Conservation (phyloP, 768 basidiomycete species). For the Lactifluus subvellereus region DNA sequence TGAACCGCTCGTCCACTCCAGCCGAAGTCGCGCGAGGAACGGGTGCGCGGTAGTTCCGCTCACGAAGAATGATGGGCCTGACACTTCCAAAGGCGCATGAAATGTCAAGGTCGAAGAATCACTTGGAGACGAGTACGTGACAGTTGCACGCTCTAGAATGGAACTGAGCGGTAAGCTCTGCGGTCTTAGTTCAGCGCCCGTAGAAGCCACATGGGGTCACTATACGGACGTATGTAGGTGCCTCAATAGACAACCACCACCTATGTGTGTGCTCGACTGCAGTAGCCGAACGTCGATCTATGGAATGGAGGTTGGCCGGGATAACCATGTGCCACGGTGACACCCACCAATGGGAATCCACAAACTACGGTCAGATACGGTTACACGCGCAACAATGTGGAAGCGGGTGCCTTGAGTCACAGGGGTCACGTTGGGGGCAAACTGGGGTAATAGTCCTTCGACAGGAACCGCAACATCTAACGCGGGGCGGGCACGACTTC, state of each 20-base stretch:
- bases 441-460: not conserved
- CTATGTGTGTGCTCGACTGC: slow-evolving; percentile 35
- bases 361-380: slow-evolving; percentile 41
- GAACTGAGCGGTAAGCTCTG: slow-evolving; percentile 35
- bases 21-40: slow-evolving; percentile 35
- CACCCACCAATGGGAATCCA: slow-evolving; percentile 38
- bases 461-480: slow-evolving; percentile 28
- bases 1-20: slow-evolving; percentile 38
- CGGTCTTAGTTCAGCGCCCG: not conserved
- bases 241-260: slow-evolving; percentile 42
- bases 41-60: slow-evolving; percentile 14
- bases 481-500: slow-evolving; percentile 38
- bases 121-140: slow-evolving; percentile 35
- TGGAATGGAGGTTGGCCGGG: not conserved
- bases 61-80: slow-evolving; percentile 35
- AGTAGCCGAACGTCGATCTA: slow-evolving; percentile 33
- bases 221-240: slow-evolving; percentile 44
- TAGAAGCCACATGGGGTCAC: not conserved
- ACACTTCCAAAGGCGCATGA: slow-evolving; percentile 32
- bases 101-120: slow-evolving; percentile 33
- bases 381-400: slow-evolving; percentile 41
- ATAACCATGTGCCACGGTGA: not conserved
- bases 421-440: not conserved
- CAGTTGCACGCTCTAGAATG: slow-evolving; percentile 31
- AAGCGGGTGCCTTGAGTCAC: slow-evolving; percentile 36